These are phyloP conservation scores for Paraphoma chrysanthemicola DNA, from an alignment of 2,329 filamentous ascomycete genomes.

Conservation along the genomic window DNA sequence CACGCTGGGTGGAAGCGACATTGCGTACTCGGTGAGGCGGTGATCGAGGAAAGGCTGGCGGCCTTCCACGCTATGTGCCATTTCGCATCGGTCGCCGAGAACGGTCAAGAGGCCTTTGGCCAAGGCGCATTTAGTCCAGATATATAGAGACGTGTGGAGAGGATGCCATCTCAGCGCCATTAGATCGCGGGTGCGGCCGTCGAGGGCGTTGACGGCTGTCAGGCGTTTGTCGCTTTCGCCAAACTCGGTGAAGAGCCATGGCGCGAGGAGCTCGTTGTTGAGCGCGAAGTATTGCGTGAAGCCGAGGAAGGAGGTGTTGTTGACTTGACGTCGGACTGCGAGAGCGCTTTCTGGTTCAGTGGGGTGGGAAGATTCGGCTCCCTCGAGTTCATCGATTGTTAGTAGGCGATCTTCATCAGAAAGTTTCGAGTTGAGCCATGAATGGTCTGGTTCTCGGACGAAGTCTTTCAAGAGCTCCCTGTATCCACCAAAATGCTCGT, in stretches of 20 bases:
- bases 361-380: constrained; percentile 11
- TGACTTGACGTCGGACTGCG: constrained; percentile 18
- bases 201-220: constrained; percentile 21
- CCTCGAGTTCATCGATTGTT: constrained; percentile 14
- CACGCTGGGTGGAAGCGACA: constrained; percentile 44
- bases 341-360: constrained; percentile 18
- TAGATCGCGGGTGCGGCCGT: constrained; percentile 35
- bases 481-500: constrained; percentile 65
- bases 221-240: constrained; percentile 18
- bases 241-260: constrained; percentile 17
- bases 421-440: constrained; percentile 14
- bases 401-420: constrained; percentile 17
- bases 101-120: constrained; percentile 49
- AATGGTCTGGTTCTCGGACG: constrained; percentile 57
- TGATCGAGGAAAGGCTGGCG: constrained; percentile 53
- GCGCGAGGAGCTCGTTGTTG: constrained; percentile 11
- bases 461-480: constrained; percentile 55
- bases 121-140: constrained; percentile 29
- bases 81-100: constrained; percentile 55
- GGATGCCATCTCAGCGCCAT: constrained; percentile 32
- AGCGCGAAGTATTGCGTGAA: constrained; percentile 18
- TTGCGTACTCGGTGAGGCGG: constrained; percentile 48
- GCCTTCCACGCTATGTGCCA: constrained; percentile 52
- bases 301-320: constrained; percentile 21
- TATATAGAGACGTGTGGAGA: constrained; percentile 31